Base-by-base conservation (phyloP, 2,329 filamentous ascomycete species). In the Epichloe baconii region DNA sequence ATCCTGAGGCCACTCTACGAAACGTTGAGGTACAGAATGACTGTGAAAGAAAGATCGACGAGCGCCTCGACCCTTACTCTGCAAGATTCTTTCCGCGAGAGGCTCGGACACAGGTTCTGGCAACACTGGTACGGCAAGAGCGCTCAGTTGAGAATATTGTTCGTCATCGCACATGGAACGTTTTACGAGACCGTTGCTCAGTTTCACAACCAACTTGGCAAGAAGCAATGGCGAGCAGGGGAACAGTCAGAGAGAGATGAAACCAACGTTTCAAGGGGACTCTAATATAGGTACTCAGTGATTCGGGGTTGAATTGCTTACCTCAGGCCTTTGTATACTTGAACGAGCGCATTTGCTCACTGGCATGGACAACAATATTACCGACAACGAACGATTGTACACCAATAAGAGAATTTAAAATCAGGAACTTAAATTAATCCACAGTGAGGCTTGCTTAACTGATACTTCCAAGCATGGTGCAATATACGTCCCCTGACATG, bases 61-160 rank as follows among this genome's bases (percentile, higher is more conserved):
- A 97, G 69, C 75, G 93, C 51, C 66, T 96, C 53, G 93, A 98
- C 70, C 93, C 93, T 2, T 98, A 98, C 64, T 90, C 86, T 10
- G 85, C 75, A 6, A 75, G 91, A 23, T 95, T 88, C 65, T 91
- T 91, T 59, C 82, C 86, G 0, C 71, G 74, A 48, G 89, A 97
- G 68, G 76, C 86, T 14, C 76, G 89, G 56, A 93, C 89, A 0
- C 86, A 96, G 68, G 79, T 77, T 47, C 66, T 98, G 54, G 89
- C 88, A 10, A 76, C 74, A 42, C 64, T 90, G 49, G 71, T 94
- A 52, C 76, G 85, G 58, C 85, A 86, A 63, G 88, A 94, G 70
- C 77, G 80, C 61, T 78, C 79, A 40, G 80, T 94, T 15, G 88
- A 94, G 69, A 76, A 73, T 52, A 93, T 94, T 50, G 79, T 98